Conservation (phyloP, 768 basidiomycete genomes). For the Psilocybe sp. region DNA sequence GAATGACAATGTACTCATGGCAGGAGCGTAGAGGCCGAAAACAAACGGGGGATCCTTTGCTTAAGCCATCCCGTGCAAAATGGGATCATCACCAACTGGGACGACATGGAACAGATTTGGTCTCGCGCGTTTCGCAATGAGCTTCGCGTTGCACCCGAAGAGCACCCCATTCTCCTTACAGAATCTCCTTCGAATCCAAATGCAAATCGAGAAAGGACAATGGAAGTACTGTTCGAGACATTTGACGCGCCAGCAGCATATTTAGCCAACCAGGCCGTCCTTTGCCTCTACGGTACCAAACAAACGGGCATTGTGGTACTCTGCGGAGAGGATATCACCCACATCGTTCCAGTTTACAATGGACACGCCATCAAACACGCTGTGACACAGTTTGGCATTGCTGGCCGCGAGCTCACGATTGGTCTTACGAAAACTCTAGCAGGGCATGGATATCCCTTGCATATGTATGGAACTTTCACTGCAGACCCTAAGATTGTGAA, state of each 20-base stretch:
- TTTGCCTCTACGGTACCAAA: conserved; percentile 42
- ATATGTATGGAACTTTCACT: neutral
- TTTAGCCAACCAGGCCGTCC: conserved; percentile 80
- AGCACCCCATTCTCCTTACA: conserved; percentile 57
- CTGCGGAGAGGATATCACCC: no score
- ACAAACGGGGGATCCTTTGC: no score
- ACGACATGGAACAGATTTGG: conserved; percentile 97
- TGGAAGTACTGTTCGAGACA: conserved; percentile 91
- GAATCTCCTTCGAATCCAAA: conserved; percentile 87
- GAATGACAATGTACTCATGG: no score
- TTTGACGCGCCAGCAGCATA: conserved; percentile 89
- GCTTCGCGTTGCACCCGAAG: no score
- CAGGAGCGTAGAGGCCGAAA: no score
- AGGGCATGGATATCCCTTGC: conserved; percentile 35
- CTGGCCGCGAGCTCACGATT: conserved; percentile 84
- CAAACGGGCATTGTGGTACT: no score
- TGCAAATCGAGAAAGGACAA: conserved; percentile 86
- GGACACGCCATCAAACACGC: conserved; percentile 44
- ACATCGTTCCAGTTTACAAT: no score
- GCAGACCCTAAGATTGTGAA: neutral
- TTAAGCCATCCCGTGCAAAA: no score
- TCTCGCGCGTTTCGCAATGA: conserved; percentile 81
- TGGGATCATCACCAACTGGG: conserved; percentile 76
- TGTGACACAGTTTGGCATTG: conserved; percentile 81
- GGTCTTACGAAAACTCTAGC: conserved; percentile 71